Base-by-base conservation (phyloP, 2,329 filamentous ascomycete genomes). In the Pseudogymnoascus sp. region DNA sequence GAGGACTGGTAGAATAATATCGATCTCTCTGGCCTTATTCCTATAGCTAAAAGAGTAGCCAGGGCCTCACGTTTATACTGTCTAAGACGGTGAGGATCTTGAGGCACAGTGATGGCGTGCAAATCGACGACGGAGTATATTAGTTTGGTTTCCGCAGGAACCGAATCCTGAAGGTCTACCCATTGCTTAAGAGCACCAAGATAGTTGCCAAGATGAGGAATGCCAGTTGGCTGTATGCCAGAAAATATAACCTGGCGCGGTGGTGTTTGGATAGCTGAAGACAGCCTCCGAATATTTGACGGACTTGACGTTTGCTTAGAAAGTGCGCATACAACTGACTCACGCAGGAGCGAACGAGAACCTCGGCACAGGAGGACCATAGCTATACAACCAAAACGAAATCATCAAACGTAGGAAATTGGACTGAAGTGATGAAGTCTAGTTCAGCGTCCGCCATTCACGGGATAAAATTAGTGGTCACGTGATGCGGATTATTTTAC, bases 151-250 rank as follows among this genome's bases (percentile, higher is more conserved):
- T 77, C 77, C 2, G 80, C 72, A 0, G 77, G 66, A 0, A 85
- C 79, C 38, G 82, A 78, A 64, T 91, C 78, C 67, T 99, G 93
- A 6, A 97, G 80, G 64, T 82, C 81, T 55, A 89, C 88, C 94
- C 94, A 99, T 80, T 91, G 86, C 59, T 85, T 84, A 62, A 99
- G 78, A 13, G 94, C 94, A 27, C 94, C 94, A 9, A 96, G 82
- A 75, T 97, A 99, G 77, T 99, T 99, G 62, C 94, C 94, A 31
- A 99, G 78, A 74, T 99, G 94, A 12, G 94, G 94, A 25, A 95
- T 82, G 36, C 93, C 94, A 0, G 94, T 99, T 15, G 94, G 94
- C 75, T 99, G 94, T 69, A 99, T 99, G 61, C 92, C 94, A 3
- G 94, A 97, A 79, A 99, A 97, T 70, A 97, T 84, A 63, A 88